Conservation (phyloP, 768 basidiomycete species). For the Paxillus involutus region DNA sequence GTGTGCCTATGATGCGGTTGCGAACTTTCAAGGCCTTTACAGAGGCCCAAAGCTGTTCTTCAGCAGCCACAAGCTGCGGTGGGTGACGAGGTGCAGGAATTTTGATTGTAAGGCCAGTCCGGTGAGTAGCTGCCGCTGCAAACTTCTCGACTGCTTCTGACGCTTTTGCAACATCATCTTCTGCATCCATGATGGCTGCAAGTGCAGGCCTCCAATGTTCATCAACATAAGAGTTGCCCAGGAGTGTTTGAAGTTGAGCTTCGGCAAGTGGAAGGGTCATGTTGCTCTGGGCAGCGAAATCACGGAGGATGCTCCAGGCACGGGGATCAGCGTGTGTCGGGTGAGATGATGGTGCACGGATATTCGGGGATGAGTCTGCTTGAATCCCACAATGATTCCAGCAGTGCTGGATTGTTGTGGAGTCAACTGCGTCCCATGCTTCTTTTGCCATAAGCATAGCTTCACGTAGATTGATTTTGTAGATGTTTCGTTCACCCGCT, state of each 20-base stretch:
- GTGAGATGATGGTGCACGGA: not conserved
- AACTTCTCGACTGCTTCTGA: not conserved
- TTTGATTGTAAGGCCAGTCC: too few relatives aligned
- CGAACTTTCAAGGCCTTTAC: too few relatives aligned
- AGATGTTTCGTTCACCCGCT: slow-evolving; percentile 30
- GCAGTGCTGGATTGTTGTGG: not conserved
- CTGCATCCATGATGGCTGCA: slow-evolving; percentile 8
- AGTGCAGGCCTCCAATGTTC: not conserved
- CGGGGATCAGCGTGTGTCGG: too few relatives aligned
- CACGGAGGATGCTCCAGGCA: not conserved
- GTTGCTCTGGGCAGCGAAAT: slow-evolving; percentile 1
- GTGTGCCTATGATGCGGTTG: too few relatives aligned
- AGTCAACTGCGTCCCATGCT: slow-evolving; percentile 29
- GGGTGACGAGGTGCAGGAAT: too few relatives aligned
- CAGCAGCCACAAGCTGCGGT: too few relatives aligned
- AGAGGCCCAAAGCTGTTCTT: too few relatives aligned
- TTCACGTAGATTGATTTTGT: slow-evolving; percentile 35
- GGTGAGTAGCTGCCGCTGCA: too few relatives aligned
- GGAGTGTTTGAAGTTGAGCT: slow-evolving; percentile 1
- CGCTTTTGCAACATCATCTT: slow-evolving; percentile 2
- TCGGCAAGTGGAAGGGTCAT: slow-evolving; percentile 13
- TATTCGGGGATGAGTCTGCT: not conserved
- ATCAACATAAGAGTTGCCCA: slow-evolving; percentile 12
- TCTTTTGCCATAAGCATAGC: slow-evolving; percentile 31
- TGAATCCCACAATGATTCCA: too few relatives aligned